Conservation (phyloP, 768 basidiomycete species). For the Ramaria rubella region DNA sequence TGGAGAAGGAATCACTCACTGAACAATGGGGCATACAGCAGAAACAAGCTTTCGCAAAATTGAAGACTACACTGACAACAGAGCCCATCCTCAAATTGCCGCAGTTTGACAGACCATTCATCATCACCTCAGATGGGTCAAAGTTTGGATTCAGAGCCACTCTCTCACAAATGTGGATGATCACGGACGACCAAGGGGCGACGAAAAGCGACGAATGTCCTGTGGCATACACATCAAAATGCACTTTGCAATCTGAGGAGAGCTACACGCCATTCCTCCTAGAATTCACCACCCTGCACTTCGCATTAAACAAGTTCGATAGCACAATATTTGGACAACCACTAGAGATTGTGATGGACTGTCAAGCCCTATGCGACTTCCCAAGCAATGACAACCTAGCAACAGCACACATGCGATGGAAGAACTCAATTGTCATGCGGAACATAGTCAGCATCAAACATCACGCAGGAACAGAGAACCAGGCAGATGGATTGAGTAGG, state of each 20-base stretch:
- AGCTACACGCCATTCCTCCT: background rate
- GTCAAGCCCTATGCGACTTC: background rate
- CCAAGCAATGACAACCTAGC: background rate
- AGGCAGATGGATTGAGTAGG: background rate
- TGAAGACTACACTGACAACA: constrained; percentile 27
- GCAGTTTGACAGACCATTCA: too few relatives aligned
- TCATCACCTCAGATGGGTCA: too few relatives aligned
- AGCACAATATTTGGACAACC: background rate
- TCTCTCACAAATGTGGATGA: too few relatives aligned
- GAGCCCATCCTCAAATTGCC: too few relatives aligned
- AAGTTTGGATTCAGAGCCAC: too few relatives aligned
- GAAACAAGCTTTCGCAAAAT: constrained; percentile 17
- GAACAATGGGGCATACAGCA: constrained; percentile 19
- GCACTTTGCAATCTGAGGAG: background rate
- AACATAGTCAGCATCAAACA: background rate
- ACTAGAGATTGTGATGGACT: background rate
- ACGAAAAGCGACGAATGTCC: background rate
- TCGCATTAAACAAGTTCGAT: background rate
- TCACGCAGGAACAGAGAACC: background rate
- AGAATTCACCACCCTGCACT: background rate
- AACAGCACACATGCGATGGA: background rate
- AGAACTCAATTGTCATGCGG: background rate
- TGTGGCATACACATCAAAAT: background rate
- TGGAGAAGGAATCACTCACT: constrained; percentile 17
- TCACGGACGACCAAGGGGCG: background rate